Base-by-base conservation (phyloP, 352 stramenopile genomes). In the Globisporangium nagaii region DNA sequence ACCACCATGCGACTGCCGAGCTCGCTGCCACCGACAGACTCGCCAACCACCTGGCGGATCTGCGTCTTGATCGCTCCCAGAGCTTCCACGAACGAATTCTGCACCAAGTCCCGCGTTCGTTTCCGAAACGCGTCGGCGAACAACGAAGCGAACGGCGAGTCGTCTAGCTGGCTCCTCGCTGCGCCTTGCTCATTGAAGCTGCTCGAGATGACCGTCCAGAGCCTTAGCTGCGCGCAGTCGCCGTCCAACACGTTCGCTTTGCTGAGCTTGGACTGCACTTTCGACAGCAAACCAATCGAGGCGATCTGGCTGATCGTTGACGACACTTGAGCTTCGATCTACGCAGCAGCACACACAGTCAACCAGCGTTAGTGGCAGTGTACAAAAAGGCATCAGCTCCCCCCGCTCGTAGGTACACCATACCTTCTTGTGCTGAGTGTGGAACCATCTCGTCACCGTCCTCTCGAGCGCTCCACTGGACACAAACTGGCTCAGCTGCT, bases 81-180 rank as follows among this genome's bases (percentile, higher is more conserved):
- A n/a, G 79, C 82, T 59, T 89, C 70, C 19, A 86, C 66, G 45
- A 93, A 93, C 4, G 74, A 90, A 41, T 71, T 68, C 49, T 90
- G 82, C 15, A 93, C 78, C 48, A 93, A 65, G 56, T 87, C 72
- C 20, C 82, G 71, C 4, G 75, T 89, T 45, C 71, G 57, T 49
- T 75, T 79, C 25, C 79, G 68, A 37, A 93, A 86, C 12, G 72
- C 53, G 19, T 80, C 70, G 0, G 78, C 82, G 47, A 88, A 90
- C 7, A 93, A 35, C 35, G 79, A 36, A 20, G 75, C 56, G 46
- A 90, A 93, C 35, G 88, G 71, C 0, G 79, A 86, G 10, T 68
- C 49, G 12, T 48, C 42, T 12, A 49, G 20, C 15, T 36, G 4
- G 2, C 30, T 46, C 12, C 34, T 27, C n/a, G 28, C 20, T n/a